phyloP scores from a whole-genome alignment of 768 basidiomycete species.

The Calvatia gigantea region DNA sequence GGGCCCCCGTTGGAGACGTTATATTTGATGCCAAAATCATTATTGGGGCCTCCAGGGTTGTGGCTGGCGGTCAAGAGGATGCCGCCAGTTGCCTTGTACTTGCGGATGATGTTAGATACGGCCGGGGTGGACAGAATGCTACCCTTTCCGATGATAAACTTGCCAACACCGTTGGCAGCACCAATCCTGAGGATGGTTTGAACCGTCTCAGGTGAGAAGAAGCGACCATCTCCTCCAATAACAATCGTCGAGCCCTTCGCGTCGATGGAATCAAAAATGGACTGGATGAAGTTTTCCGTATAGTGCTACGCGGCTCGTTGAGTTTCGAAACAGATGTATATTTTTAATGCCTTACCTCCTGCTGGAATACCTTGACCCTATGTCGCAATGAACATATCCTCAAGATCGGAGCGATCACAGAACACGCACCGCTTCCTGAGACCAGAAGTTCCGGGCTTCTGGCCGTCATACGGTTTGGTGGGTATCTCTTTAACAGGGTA shows the following conservation, averaged over 20 bases:
- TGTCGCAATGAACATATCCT: constrained; percentile 20
- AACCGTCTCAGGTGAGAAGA: constrained; percentile 79
- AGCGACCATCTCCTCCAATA: constrained; percentile 97
- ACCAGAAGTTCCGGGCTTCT: constrained; percentile 98
- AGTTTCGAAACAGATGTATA: background rate
- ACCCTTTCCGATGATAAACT: constrained; percentile 91
- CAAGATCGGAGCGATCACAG: constrained; percentile 6
- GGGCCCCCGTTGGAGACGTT: constrained; percentile 98
- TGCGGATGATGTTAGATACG: constrained; percentile 92
- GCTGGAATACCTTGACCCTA: constrained; percentile 98
- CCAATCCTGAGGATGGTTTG: constrained; percentile 93
- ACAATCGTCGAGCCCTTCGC: constrained; percentile 81
- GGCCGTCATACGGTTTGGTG: constrained; percentile 88
- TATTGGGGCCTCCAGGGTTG: constrained; percentile 97
- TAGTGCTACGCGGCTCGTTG: constrained; percentile 62
- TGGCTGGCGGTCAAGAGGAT: constrained; percentile 96
- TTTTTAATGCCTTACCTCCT: constrained; percentile 57
- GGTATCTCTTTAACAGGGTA: constrained; percentile 59
- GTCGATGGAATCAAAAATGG: constrained; percentile 89
- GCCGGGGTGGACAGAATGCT: constrained; percentile 95
- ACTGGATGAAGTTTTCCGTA: constrained; percentile 97
- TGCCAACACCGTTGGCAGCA: constrained; percentile 88
- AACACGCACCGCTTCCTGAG: constrained; percentile 81
- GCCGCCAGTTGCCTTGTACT: constrained; percentile 94
- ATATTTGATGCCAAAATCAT: constrained; percentile 99